Evolutionary conservation across 352 stramenopile genomes (phyloP).

Genomic region (Peronospora belbahrii): DNA sequence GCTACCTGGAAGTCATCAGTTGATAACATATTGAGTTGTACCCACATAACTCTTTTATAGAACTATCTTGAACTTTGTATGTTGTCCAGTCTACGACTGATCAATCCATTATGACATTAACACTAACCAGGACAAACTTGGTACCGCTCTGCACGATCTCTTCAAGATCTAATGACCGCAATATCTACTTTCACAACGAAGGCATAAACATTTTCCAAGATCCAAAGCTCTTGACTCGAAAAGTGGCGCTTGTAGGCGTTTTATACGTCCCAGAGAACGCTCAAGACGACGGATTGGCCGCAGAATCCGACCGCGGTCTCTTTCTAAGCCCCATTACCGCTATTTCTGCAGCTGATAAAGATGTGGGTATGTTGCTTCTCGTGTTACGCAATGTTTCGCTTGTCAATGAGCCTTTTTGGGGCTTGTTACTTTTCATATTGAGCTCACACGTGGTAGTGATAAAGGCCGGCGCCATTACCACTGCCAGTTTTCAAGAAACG

Average conservation of each 20-base stretch:
- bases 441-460: constrained; percentile 51
- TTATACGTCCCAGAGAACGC: constrained; percentile 28
- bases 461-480: constrained; percentile 28
- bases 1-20: too few species aligned
- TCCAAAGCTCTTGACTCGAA: constrained; percentile 34
- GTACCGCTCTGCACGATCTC: constrained; percentile 57
- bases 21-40: too few species aligned
- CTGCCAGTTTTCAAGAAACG: constrained; percentile 30
- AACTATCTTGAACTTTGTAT: not conserved
- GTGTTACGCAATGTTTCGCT: constrained; percentile 48
- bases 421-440: constrained; percentile 48
- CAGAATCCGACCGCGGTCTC: constrained; percentile 32
- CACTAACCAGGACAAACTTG: constrained; percentile 17
- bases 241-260: constrained; percentile 51
- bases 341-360: constrained; percentile 36
- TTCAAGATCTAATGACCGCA: constrained; percentile 9
- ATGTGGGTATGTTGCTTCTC: constrained; percentile 41
- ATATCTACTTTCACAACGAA: constrained; percentile 35
- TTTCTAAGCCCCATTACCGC: constrained; percentile 41
- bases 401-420: constrained; percentile 47
- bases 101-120: constrained; percentile 14
- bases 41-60: too few species aligned
- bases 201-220: constrained; percentile 47
- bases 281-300: not conserved
- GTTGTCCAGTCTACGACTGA: not conserved